Evolutionary conservation across 2,329 filamentous ascomycete genomes (phyloP).

Genomic region (Cryphonectria carpinicola): DNA sequence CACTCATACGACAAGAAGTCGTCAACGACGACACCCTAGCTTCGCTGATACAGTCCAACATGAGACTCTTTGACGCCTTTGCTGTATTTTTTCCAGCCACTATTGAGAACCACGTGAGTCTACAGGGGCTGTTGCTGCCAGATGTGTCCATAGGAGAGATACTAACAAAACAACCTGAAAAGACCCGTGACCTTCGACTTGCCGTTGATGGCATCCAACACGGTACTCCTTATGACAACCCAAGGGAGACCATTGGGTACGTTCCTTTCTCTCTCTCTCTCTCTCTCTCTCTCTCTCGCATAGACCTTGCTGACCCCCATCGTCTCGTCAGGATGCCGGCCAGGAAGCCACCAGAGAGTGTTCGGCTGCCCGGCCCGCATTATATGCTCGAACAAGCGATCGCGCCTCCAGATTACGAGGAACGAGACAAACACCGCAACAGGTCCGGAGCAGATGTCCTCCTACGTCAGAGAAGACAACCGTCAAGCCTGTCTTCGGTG

Average conservation of each 20-base stretch:
- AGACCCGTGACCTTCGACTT: slow-evolving; percentile 28
- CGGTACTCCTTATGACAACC: slow-evolving; percentile 23
- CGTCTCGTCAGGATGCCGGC: slow-evolving; percentile 18
- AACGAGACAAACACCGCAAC: slow-evolving; percentile 11
- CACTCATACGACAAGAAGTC: slow-evolving; percentile 40
- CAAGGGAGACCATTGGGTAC: slow-evolving; percentile 21
- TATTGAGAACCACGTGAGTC: slow-evolving; percentile 28
- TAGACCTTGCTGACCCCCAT: background rate
- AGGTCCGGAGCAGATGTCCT: slow-evolving; percentile 19
- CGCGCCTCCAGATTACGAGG: slow-evolving; percentile 12
- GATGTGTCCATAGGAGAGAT: background rate
- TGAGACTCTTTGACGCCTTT: slow-evolving; percentile 42
- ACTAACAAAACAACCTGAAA: background rate
- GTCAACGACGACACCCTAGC: slow-evolving; percentile 40
- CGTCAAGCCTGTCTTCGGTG: background rate
- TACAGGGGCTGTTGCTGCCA: background rate
- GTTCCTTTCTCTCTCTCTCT: background rate
- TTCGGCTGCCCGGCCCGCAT: slow-evolving; percentile 26
- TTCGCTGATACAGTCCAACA: slow-evolving; percentile 39
- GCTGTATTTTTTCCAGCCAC: slow-evolving; percentile 32
- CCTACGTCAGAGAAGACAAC: slow-evolving; percentile 14
- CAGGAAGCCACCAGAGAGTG: slow-evolving; percentile 13
- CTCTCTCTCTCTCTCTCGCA: background rate
- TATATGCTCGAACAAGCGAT: slow-evolving; percentile 26
- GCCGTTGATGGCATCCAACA: slow-evolving; percentile 28